Evolutionary conservation across 2,329 filamentous ascomycete species (phyloP).

Genomic region (Aureobasidium namibiae): DNA sequence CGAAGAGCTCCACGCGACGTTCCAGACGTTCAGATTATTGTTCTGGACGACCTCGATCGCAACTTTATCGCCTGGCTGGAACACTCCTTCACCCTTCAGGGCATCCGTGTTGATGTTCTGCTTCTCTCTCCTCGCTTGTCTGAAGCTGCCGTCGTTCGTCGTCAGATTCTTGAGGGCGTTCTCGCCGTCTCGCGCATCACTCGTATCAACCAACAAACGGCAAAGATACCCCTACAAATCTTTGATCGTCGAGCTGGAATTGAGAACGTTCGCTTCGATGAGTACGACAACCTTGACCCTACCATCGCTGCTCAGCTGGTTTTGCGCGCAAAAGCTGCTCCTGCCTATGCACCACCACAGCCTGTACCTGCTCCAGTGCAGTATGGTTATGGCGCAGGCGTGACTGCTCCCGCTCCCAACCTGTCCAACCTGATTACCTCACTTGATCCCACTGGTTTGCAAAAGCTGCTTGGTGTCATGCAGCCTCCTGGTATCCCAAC

Average conservation of each 20-base stretch:
- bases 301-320: slow-evolving; percentile 73
- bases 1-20: slow-evolving; percentile 65
- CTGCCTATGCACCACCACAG: slow-evolving; percentile 26
- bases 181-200: slow-evolving; percentile 74
- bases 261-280: slow-evolving; percentile 72
- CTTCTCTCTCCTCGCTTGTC: slow-evolving; percentile 69
- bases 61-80: slow-evolving; percentile 82
- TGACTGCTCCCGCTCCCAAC: slow-evolving; percentile 31
- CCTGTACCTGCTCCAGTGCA: slow-evolving; percentile 27
- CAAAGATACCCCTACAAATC: slow-evolving; percentile 72
- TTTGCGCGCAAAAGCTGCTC: slow-evolving; percentile 54
- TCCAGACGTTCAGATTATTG: slow-evolving; percentile 81
- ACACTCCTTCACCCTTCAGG: slow-evolving; percentile 60
- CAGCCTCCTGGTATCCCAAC: slow-evolving; percentile 29
- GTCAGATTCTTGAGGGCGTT: slow-evolving; percentile 83
- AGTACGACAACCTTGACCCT: slow-evolving; percentile 78
- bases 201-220: slow-evolving; percentile 54
- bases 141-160: slow-evolving; percentile 69
- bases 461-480: slow-evolving; percentile 59
- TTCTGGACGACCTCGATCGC: slow-evolving; percentile 67
- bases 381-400: slow-evolving; percentile 25
- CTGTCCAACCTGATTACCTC: slow-evolving; percentile 58
- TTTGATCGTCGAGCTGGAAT: slow-evolving; percentile 73
- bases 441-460: slow-evolving; percentile 61
- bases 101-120: slow-evolving; percentile 69